Conservation (phyloP, 2,329 filamentous ascomycete species). For the Coniella vitis region DNA sequence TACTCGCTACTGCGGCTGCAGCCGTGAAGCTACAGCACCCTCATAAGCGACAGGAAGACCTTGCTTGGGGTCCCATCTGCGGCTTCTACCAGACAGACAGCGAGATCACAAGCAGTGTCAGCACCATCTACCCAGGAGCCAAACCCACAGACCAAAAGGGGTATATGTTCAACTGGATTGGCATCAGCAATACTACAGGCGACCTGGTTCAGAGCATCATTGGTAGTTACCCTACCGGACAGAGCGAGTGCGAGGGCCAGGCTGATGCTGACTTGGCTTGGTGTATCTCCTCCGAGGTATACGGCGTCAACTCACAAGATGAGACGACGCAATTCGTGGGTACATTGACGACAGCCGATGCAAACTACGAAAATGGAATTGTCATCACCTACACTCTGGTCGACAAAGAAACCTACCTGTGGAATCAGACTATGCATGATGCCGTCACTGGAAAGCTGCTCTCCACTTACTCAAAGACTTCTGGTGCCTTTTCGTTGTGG, state of each 20-base stretch:
- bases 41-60: constrained; percentile 14
- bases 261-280: constrained; percentile 18
- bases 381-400: constrained; percentile 22
- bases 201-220: constrained; percentile 19
- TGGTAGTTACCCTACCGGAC: constrained; percentile 19
- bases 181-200: constrained; percentile 21
- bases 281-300: constrained; percentile 23
- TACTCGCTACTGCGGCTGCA: constrained; percentile 10
- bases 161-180: constrained; percentile 22
- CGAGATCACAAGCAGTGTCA: constrained; percentile 19
- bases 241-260: constrained; percentile 19
- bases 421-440: constrained; percentile 19
- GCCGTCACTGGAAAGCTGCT: constrained; percentile 18
- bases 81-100: constrained; percentile 19
- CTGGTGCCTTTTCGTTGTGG: constrained; percentile 20
- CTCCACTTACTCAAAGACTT: constrained; percentile 19
- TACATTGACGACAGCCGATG: constrained; percentile 17
- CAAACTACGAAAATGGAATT: constrained; percentile 20
- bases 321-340: constrained; percentile 20
- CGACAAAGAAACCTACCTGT: constrained; percentile 20
- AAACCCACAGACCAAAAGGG: constrained; percentile 21
- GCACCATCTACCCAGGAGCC: constrained; percentile 22
- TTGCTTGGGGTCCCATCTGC: constrained; percentile 20
- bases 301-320: constrained; percentile 16
- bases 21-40: constrained; percentile 5